phyloP scores from a whole-genome alignment of 2,329 filamentous ascomycete genomes.

The Fusarium sp. region DNA sequence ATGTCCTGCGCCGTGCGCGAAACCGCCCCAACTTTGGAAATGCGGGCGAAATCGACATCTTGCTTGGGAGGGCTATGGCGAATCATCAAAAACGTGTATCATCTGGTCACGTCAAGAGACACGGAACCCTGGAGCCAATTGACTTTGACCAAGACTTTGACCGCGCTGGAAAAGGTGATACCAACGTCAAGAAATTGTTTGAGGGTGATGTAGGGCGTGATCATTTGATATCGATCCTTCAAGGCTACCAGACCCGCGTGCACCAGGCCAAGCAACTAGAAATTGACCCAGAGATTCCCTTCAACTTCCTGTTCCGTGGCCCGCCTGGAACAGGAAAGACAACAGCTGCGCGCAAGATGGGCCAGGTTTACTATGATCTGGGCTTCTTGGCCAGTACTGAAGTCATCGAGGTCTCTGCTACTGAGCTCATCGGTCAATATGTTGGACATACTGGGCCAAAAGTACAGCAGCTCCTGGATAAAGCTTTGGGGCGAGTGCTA shows the following conservation, averaged over 20 bases:
- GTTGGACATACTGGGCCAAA: constrained; percentile 76
- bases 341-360: constrained; percentile 75
- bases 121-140: constrained; percentile 76
- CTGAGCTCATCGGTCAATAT: constrained; percentile 73
- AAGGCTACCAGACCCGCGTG: constrained; percentile 61
- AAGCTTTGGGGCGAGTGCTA: constrained; percentile 69
- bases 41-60: constrained; percentile 73
- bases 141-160: constrained; percentile 74
- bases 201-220: constrained; percentile 66
- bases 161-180: constrained; percentile 50
- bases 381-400: constrained; percentile 68
- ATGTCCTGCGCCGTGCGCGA: constrained; percentile 65
- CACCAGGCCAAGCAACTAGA: constrained; percentile 35
- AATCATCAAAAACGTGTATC: constrained; percentile 36
- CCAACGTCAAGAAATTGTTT: constrained; percentile 64
- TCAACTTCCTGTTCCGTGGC: constrained; percentile 74
- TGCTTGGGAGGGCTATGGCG: constrained; percentile 31
- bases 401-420: constrained; percentile 72
- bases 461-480: constrained; percentile 64
- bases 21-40: constrained; percentile 78
- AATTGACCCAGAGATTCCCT: constrained; percentile 60
- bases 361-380: constrained; percentile 78
- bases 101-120: constrained; percentile 37
- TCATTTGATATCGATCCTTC: constrained; percentile 58
- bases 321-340: constrained; percentile 76